phyloP scores from a whole-genome alignment of 2,329 filamentous ascomycete species.

The Sphaerulina musiva region DNA sequence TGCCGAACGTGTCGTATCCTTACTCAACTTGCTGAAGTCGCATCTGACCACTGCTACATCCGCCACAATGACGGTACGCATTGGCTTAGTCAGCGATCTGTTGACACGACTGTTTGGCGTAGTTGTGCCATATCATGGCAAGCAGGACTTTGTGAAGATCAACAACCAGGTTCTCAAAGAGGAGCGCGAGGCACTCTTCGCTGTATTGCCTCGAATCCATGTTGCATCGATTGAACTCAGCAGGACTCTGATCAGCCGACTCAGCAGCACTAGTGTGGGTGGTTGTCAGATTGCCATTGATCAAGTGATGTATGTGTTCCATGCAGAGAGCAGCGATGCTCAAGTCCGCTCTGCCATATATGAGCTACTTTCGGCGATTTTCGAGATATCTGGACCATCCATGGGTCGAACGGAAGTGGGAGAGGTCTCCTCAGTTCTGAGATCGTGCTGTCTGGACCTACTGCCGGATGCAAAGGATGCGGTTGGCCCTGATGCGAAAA shows the following conservation, averaged over 20 bases:
- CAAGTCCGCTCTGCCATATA: constrained; percentile 58
- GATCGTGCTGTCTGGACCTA: constrained; percentile 67
- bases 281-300: constrained; percentile 61
- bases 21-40: constrained; percentile 59
- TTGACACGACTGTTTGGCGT: constrained; percentile 64
- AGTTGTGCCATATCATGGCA: constrained; percentile 41
- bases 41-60: constrained; percentile 61
- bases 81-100: constrained; percentile 63
- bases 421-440: constrained; percentile 56
- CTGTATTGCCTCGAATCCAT: constrained; percentile 67
- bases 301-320: constrained; percentile 65
- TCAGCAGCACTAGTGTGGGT: constrained; percentile 53
- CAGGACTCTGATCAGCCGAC: constrained; percentile 50
- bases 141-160: constrained; percentile 49
- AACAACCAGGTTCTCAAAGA: constrained; percentile 70
- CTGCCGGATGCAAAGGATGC: constrained; percentile 42
- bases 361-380: constrained; percentile 49
- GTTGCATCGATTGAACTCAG: constrained; percentile 61
- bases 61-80: constrained; percentile 57
- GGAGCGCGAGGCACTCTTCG: constrained; percentile 74
- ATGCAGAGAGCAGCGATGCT: constrained; percentile 44
- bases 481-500: constrained; percentile 13
- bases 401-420: constrained; percentile 60
- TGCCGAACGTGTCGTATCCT: constrained; percentile 58
- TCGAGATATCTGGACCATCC: constrained; percentile 58